Evolutionary conservation across 768 basidiomycete genomes (phyloP).

Genomic region (Russula abietina): DNA sequence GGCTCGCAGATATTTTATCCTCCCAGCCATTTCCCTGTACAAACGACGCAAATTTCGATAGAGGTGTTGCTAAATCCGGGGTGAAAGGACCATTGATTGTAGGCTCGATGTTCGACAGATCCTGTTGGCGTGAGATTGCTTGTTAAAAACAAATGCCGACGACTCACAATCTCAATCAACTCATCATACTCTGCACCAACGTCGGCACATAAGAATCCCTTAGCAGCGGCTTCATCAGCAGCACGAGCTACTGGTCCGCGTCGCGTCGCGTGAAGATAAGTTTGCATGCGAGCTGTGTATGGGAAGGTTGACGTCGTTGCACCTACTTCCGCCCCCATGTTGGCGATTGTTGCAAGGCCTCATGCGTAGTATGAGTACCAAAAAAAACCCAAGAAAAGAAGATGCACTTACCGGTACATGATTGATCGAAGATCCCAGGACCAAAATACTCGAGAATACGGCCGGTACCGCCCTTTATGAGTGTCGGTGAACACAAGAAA

Average conservation of each 20-base stretch:
- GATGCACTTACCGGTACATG: slow-evolving; percentile 69
- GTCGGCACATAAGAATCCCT: slow-evolving; percentile 79
- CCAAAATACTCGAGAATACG: slow-evolving; percentile 97
- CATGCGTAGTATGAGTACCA: background rate
- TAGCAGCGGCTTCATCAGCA: slow-evolving; percentile 74
- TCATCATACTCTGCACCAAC: slow-evolving; percentile 91
- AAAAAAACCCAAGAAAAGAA: background rate
- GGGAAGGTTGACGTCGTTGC: slow-evolving; percentile 99
- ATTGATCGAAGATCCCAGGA: slow-evolving; percentile 80
- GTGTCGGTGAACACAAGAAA: background rate
- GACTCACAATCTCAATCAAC: slow-evolving; percentile 81
- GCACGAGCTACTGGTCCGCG: slow-evolving; percentile 79
- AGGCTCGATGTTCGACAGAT: slow-evolving; percentile 84
- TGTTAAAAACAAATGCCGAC: background rate
- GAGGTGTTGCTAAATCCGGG: slow-evolving; percentile 89
- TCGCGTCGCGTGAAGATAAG: slow-evolving; percentile 86
- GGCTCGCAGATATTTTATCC: slow-evolving; percentile 80
- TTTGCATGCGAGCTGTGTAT: slow-evolving; percentile 83
- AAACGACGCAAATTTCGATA: slow-evolving; percentile 81
- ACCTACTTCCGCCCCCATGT: slow-evolving; percentile 99
- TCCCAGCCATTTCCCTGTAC: slow-evolving; percentile 87
- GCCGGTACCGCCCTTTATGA: slow-evolving; percentile 82
- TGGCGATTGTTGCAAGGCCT: slow-evolving; percentile 92
- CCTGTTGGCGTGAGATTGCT: slow-evolving; percentile 39
- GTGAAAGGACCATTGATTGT: slow-evolving; percentile 97